A percentile compares a stretch with the other conserved stretches of the same genome.
Conservation (phyloP, 768 basidiomycete genomes). For the Lyophyllum atratum region DNA sequence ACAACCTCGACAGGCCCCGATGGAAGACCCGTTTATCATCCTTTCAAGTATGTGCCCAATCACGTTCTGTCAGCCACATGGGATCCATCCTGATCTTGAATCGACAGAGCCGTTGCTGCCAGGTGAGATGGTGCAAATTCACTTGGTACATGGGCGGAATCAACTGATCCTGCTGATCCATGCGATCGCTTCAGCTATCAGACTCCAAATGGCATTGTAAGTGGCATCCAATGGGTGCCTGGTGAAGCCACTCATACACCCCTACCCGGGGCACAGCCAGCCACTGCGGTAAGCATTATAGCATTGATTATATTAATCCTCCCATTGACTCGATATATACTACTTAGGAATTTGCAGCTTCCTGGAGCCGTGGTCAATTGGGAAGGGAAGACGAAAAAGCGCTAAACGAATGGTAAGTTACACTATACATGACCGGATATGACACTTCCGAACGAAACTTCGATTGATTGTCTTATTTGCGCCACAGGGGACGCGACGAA, state of each 20-base stretch:
- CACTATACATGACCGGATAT: not conserved
- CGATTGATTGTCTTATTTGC: constrained; percentile 2
- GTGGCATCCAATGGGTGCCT: constrained; percentile 69
- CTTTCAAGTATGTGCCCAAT: constrained; percentile 61
- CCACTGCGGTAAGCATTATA: constrained; percentile 45
- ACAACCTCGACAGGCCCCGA: constrained; percentile 65
- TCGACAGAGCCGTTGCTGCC: constrained; percentile 66
- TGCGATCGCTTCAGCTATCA: constrained; percentile 56
- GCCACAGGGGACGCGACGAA: constrained; percentile 46
- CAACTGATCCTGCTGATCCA: constrained; percentile 21
- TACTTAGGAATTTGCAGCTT: constrained; percentile 57
- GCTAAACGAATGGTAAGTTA: constrained; percentile 47
- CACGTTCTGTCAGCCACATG: constrained; percentile 8
- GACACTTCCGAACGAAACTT: constrained; percentile 3
- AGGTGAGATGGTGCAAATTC: constrained; percentile 47
- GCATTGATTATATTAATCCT: constrained; percentile 8
- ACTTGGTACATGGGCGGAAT: not conserved
- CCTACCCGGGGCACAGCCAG: constrained; percentile 62
- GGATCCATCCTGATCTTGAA: constrained; percentile 19
- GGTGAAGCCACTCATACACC: constrained; percentile 66
- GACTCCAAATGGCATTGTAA: constrained; percentile 65
- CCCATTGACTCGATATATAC: constrained; percentile 5
- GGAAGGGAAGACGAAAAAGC: constrained; percentile 41
- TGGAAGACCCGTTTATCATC: constrained; percentile 66
- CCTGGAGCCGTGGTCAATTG: constrained; percentile 50